phyloP scores from a whole-genome alignment of 805 yeast genomes.

The Lipomyces sp. region DNA sequence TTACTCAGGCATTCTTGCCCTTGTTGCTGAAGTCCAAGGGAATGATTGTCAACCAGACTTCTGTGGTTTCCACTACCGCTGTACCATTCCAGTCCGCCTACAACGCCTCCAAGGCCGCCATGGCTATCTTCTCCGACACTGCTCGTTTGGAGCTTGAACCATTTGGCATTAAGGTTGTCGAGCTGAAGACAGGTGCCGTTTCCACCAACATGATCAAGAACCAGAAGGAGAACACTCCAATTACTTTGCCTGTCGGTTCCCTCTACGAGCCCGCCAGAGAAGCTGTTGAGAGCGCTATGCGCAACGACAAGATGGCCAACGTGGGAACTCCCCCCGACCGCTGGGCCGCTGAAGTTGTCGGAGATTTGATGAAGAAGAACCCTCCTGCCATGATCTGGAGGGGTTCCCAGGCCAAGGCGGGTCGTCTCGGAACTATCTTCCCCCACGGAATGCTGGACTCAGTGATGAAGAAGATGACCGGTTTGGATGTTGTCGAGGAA shows the following conservation, averaged over 20 bases:
- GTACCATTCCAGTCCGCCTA: slow-evolving; percentile 10
- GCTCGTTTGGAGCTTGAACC: slow-evolving; percentile 17
- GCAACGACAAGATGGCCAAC: not conserved
- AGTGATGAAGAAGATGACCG: not conserved
- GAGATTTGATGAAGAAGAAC: not conserved
- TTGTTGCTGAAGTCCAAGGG: slow-evolving; percentile 15
- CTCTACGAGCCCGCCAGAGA: slow-evolving; percentile 8
- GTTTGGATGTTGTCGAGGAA: not conserved
- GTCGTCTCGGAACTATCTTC: not conserved
- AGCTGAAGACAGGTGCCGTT: slow-evolving; percentile 10
- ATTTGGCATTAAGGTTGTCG: slow-evolving; percentile 13
- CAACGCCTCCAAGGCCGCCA: slow-evolving; percentile 21
- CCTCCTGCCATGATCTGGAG: not conserved
- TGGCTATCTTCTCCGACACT: slow-evolving; percentile 14
- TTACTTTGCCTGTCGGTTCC: not conserved
- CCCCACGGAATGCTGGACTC: slow-evolving; percentile 3
- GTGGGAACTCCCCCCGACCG: not conserved
- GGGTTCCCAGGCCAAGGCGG: not conserved
- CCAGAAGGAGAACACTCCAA: not conserved
- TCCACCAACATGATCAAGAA: slow-evolving; percentile 4
- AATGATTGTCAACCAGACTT: slow-evolving; percentile 11
- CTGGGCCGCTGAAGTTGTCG: not conserved
- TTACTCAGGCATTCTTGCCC: slow-evolving; percentile 7
- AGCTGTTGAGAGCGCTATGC: slow-evolving; percentile 3
- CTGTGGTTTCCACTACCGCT: not conserved